Conservation (phyloP, 345 rosid species). For the Boechera divaricarpa region DNA sequence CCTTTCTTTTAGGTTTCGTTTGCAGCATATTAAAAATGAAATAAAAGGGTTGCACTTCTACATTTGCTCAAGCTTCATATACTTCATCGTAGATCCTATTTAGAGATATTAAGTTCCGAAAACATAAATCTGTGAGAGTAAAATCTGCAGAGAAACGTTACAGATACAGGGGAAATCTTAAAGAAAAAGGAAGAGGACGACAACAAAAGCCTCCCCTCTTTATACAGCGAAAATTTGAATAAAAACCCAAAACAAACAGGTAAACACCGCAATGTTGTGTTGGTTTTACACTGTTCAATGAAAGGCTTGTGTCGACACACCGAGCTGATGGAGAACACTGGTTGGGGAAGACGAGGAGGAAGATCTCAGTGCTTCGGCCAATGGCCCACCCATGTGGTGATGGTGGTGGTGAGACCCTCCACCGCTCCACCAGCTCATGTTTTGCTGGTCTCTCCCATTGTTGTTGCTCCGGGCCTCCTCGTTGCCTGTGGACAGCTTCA, state of each 20-base stretch:
- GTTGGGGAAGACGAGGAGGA: slow-evolving; percentile 72
- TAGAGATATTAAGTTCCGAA: slow-evolving; percentile 23
- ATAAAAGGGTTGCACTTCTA: slow-evolving; percentile 23
- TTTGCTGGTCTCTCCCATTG: slow-evolving; percentile 55
- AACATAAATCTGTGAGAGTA: slow-evolving; percentile 6
- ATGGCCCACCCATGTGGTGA: slow-evolving; percentile 80
- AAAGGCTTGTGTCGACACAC: slow-evolving; percentile 47
- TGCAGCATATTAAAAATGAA: slow-evolving; percentile 21
- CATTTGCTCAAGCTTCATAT: slow-evolving; percentile 9
- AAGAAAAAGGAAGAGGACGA: slow-evolving; percentile 14
- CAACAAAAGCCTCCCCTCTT: slow-evolving; percentile 31
- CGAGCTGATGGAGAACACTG: slow-evolving; percentile 72
- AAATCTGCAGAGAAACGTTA: slow-evolving; percentile 19
- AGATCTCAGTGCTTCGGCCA: slow-evolving; percentile 83
- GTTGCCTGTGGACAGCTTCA: slow-evolving; percentile 79
- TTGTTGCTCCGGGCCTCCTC: slow-evolving; percentile 46
- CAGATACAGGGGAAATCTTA: slow-evolving; percentile 15
- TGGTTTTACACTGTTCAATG: slow-evolving; percentile 38
- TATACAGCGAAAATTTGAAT: slow-evolving; percentile 28
- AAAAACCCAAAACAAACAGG: slow-evolving; percentile 30
- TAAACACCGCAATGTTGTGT: slow-evolving; percentile 7
- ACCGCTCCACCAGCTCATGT: slow-evolving; percentile 61
- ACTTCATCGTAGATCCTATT: slow-evolving; percentile 7
- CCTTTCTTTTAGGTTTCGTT: slow-evolving; percentile 24
- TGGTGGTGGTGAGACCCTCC: slow-evolving; percentile 58